Base-by-base conservation (phyloP, 495 filamentous ascomycete species). In the Tetracladium setigerum region DNA sequence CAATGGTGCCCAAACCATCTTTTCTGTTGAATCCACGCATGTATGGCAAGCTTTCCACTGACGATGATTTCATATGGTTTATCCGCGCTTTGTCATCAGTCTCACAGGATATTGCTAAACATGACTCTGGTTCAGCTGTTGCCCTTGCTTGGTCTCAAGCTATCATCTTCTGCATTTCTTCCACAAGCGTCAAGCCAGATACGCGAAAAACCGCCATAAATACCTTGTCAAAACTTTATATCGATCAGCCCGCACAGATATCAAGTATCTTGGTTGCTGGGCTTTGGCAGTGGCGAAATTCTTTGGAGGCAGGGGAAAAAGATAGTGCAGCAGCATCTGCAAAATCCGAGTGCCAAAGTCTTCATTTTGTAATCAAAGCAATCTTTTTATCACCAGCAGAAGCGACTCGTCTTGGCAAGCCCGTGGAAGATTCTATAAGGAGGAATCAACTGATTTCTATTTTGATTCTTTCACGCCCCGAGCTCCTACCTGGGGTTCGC, bases 21-120 rank as follows among this genome's bases (percentile, higher is more conserved):
- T 91, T 91, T 61, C 68, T 96, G 6, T 71, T 97, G 1, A 95
- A 88, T 58, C 78, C 81, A 16, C 84, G 82, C 41, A 77, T 91
- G 7, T 96, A 89, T 65, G 74, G 82, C 30, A 95, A 94, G 57
- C 60, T 96, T 14, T 63, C 70, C 4, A 66, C 66, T 6, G 76
- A 84, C 35, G 81, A 87, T 15, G 92, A 96, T 53, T 66, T 86
- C 19, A 69, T 67, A 40, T 97, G 94, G 89, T 67, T 81, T 31
- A 66, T 82, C 30, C 77, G 84, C 45, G 80, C 86, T 33, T 72
- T 98, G 39, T 64, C 74, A 8, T 76, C 81, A 22, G 68, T 83
- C 27, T 68, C 81, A 5, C 60, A 70, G 7, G 64, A 68, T 1
- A 47, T 70, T 10, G 62, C 62, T 27, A 65, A 67, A 14, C 33